Evolutionary conservation across 2,329 filamentous ascomycete species (phyloP).

Genomic region (Penicillium sp.): DNA sequence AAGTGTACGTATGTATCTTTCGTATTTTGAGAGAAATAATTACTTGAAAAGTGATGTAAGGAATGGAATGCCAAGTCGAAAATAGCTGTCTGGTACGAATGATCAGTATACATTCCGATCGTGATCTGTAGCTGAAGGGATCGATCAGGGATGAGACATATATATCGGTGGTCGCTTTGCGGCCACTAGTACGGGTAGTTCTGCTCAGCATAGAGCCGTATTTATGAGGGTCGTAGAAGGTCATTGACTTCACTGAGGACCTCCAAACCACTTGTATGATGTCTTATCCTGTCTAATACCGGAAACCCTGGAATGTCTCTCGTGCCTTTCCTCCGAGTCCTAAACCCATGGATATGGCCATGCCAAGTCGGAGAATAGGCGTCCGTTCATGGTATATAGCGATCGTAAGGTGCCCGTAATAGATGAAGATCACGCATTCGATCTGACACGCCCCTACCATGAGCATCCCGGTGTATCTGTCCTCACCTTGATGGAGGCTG

Average conservation of each 20-base stretch:
- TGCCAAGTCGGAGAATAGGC: neutral
- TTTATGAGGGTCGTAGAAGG: neutral
- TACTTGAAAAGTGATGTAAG: neutral
- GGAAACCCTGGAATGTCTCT: neutral
- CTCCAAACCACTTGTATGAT: neutral
- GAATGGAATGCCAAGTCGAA: neutral
- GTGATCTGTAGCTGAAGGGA: neutral
- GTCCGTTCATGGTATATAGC: neutral
- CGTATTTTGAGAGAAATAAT: neutral
- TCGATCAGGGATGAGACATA: neutral
- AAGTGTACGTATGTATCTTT: neutral
- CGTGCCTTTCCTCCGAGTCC: neutral
- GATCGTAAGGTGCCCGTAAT: neutral
- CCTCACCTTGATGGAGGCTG: neutral
- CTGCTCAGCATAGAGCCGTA: neutral
- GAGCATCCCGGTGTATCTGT: neutral
- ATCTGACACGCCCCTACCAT: neutral
- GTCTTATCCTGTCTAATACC: neutral
- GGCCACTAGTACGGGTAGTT: neutral
- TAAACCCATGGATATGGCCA: neutral
- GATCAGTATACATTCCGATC: neutral
- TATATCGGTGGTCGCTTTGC: neutral
- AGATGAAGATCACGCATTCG: neutral
- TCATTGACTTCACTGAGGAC: neutral
- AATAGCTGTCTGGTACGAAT: neutral